Conservation (phyloP, 257 asterid species). For the Solanum virginianum region DNA sequence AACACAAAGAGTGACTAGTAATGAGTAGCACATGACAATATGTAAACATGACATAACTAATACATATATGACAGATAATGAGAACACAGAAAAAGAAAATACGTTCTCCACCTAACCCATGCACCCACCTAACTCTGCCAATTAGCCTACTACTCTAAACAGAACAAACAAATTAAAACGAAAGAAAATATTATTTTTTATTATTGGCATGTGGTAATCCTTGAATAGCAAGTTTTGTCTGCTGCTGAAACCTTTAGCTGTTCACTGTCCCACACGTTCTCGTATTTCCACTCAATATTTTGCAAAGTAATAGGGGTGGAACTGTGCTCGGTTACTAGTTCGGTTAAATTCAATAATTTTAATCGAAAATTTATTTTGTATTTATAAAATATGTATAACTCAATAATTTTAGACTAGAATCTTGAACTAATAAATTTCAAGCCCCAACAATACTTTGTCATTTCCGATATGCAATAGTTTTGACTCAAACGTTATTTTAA, state of each 20-base stretch:
- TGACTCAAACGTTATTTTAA: neutral
- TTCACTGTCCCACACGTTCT: neutral
- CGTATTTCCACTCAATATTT: neutral
- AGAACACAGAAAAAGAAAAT: too few relatives aligned
- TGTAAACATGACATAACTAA: too few relatives aligned
- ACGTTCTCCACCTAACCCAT: too few relatives aligned
- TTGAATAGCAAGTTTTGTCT: neutral
- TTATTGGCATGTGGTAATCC: neutral
- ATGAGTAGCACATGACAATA: too few relatives aligned
- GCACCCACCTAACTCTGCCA: too few relatives aligned
- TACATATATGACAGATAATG: too few relatives aligned
- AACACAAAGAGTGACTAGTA: too few relatives aligned
- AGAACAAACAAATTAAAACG: neutral
- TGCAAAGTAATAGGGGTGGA: neutral
- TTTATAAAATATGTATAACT: neutral
- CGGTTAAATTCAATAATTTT: rapidly evolving
- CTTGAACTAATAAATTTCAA: neutral
- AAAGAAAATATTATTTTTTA: neutral
- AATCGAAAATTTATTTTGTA: neutral
- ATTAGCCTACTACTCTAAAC: too few relatives aligned
- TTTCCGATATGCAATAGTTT: neutral
- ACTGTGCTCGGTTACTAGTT: neutral
- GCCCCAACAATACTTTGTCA: neutral
- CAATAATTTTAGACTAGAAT: neutral
- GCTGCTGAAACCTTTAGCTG: neutral